Base-by-base conservation (phyloP, 1,284 basidiomycete species). In the Acaromyces ingoldii region DNA sequence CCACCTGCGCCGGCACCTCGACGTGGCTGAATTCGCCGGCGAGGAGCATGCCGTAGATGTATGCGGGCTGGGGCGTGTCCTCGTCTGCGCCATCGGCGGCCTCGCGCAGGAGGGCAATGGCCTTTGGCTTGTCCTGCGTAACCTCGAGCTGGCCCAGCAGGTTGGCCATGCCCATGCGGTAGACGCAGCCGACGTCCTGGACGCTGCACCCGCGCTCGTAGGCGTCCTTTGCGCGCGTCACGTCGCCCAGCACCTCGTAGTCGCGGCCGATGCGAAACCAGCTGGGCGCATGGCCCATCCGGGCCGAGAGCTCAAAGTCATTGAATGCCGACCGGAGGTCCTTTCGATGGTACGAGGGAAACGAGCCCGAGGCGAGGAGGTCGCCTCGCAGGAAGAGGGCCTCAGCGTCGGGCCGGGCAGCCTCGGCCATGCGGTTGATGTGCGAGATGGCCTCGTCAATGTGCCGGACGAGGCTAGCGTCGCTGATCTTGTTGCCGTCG, bases 211-310 rank as follows among this genome's bases (percentile, higher is more conserved):
- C 91, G 6, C 87, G 81, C 62, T 89, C 85, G 70, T 91, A 92
- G 62, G 89, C 91, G 36, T 88, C 86, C 41, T 79, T 81, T 0
- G 91, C 89, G 33, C 85, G 82, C 0, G 74, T 57, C 7, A 65
- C 42, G 73, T 93, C 88, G 22, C 83, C 83, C 56, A 92, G 89
- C 49, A 83, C 84, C 78, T 96, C 92, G 72, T 96, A 95, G 65
- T 95, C 91, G 25, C 86, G 79, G 0, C 90, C 91, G 2, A 95
- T 82, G 40, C 85, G 81, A 77, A 91, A 95, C 91, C 91, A 96
- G 0, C 63, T 67, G 11, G 70, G 57, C 7, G 71, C 61, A 49
- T 55, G 70, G 3, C 72, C 72, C 57, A 67, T 58, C 7, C 72
- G 57, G 1, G 72, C 72, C 3, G 72, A 72, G 15, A 64, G 62